Evolutionary conservation across 805 yeast genomes (phyloP), one percentile per base, ranked within the genome.

Genomic region (Wickerhamiella parazyma): DNA sequence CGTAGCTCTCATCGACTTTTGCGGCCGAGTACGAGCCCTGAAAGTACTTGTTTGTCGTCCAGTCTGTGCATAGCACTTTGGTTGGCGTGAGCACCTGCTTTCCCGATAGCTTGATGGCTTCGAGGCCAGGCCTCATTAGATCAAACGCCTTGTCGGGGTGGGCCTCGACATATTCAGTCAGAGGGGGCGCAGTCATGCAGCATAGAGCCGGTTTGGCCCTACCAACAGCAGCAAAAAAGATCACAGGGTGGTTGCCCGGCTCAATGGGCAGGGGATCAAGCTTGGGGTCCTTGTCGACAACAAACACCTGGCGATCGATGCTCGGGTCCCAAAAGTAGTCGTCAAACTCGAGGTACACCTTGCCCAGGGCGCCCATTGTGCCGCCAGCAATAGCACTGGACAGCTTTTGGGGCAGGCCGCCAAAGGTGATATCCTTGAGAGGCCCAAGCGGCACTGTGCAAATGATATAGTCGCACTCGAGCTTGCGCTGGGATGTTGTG

Each of bases 401-500:
- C n/a, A 55, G 41, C 2, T 38, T n/a, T n/a, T n/a, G n/a, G n/a
- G n/a, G n/a, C n/a, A n/a, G n/a, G n/a, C n/a, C n/a, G n/a, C n/a
- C n/a, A n/a, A n/a, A n/a, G 33, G 19, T 8, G 25, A 12, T 24
- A 20, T 33, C 29, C 45, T 71, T 72, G 29, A 85, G 61, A 3
- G 80, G 69, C 28, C 87, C 80, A 48, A 80, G 80, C 0, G 95
- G 95, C 4, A 82, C 74, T 0, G 94, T 76, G 6, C 83, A 80
- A 11, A 86, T 67, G 22, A 75, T 64, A 55, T 74, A 79, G 38
- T 80, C 76, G 24, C 76, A 68, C 2, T 50, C 49, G 26, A 65
- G 58, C 2, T 69, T 68, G 2, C n/a, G 14, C 6, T 57, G 50
- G 1, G 48, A 54, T 7, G 51, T 50, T 0, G 72, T 36, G 5